Evolutionary conservation across 768 basidiomycete species (phyloP).

Genomic region (Termitomyces sp.): DNA sequence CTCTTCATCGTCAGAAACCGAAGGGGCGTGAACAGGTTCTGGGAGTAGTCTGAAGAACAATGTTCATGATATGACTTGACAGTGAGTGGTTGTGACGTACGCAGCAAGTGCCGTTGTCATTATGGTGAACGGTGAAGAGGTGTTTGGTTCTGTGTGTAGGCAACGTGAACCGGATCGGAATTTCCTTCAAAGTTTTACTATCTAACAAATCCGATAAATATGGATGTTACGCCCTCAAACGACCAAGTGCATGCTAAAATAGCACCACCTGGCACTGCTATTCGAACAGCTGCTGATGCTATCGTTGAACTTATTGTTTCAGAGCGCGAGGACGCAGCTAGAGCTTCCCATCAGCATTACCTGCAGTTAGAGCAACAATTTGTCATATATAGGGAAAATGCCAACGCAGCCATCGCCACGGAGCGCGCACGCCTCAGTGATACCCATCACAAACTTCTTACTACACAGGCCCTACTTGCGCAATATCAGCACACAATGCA

Average conservation of each 20-base stretch:
- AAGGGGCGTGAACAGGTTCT: constrained; percentile 49
- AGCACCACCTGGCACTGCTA: constrained; percentile 9
- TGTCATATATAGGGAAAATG: constrained; percentile 1
- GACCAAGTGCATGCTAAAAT: not conserved
- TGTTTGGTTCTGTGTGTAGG: constrained; percentile 17
- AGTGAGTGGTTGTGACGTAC: constrained; percentile 38
- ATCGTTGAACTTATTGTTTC: constrained; percentile 16
- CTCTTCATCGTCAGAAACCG: constrained; percentile 57
- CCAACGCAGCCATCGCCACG: constrained; percentile 2
- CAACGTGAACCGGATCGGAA: not conserved
- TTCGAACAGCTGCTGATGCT: constrained; percentile 17
- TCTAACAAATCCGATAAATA: not conserved
- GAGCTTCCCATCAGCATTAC: constrained; percentile 3
- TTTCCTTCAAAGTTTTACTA: not conserved
- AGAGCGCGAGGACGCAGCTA: constrained; percentile 15
- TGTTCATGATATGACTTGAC: constrained; percentile 5
- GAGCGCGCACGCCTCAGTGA: constrained; percentile 6
- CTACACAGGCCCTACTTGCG: constrained; percentile 5
- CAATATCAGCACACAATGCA: constrained; percentile 5
- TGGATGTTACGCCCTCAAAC: not conserved
- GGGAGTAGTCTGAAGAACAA: constrained; percentile 55
- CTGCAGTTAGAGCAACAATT: constrained; percentile 10
- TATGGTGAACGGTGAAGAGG: constrained; percentile 9
- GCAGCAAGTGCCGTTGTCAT: constrained; percentile 65
- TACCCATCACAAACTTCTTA: not conserved